Percentiles rank a stretch among this genome's conserved stretches.
phyloP scores from a whole-genome alignment of 768 basidiomycete species.

The Obba rivulosa region DNA sequence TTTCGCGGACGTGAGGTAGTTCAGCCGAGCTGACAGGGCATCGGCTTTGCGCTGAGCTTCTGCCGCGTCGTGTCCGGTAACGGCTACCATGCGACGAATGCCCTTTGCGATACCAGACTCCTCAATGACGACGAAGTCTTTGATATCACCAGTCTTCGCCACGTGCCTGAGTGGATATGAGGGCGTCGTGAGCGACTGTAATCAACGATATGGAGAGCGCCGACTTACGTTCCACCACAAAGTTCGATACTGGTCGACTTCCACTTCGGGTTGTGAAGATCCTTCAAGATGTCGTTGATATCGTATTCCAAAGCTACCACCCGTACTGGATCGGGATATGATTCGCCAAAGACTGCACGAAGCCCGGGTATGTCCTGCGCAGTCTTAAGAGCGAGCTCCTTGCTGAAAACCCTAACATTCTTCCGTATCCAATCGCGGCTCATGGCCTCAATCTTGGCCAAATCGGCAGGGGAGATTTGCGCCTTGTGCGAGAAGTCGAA shows the following conservation, averaged over 20 bases:
- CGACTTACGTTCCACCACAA: conserved; percentile 91
- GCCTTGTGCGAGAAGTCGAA: conserved; percentile 99
- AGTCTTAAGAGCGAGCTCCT: conserved; percentile 71
- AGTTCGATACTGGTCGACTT: conserved; percentile 89
- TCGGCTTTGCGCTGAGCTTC: conserved; percentile 69
- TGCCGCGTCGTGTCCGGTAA: conserved; percentile 91
- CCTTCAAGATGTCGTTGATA: conserved; percentile 79
- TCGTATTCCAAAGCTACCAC: conserved; percentile 89
- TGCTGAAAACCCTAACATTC: conserved; percentile 85
- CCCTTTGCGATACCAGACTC: conserved; percentile 98
- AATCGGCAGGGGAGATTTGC: conserved; percentile 69
- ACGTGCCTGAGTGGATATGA: conserved; percentile 63
- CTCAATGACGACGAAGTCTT: conserved; percentile 90
- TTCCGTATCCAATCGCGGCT: conserved; percentile 85
- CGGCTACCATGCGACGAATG: conserved; percentile 88
- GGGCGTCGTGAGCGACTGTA: background rate
- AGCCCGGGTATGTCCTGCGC: conserved; percentile 90
- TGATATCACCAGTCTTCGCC: conserved; percentile 94
- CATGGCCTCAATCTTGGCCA: conserved; percentile 78
- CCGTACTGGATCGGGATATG: conserved; percentile 95
- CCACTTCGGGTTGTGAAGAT: conserved; percentile 91
- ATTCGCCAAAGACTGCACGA: conserved; percentile 95
- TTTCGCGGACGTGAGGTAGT: conserved; percentile 48
- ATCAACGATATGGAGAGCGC: background rate
- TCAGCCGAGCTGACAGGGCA: conserved; percentile 56